Evolutionary conservation across 2,329 filamentous ascomycete genomes (phyloP), one percentile per base, ranked within the genome.

Genomic region (Cladosporium austrohemisphaericum): DNA sequence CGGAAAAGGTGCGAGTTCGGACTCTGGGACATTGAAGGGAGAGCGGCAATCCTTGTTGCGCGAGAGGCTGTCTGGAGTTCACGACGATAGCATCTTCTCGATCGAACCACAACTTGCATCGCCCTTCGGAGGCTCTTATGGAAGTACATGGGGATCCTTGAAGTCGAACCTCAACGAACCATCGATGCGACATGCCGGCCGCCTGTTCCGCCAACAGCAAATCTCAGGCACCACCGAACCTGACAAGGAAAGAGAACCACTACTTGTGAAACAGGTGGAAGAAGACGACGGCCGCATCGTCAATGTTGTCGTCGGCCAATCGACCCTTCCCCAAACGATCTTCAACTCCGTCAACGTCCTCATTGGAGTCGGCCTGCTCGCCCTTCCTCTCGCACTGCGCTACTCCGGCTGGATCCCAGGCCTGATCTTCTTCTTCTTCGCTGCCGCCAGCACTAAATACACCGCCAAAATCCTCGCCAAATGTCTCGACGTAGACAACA

Each of bases 331-430:
- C 0, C 92, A 97, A 71, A 97, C 92, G 5, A 80, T 96, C 54
- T 95, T 97, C 76, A 98, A 98, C 70, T 94, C 89, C 3, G 92
- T 92, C 65, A 95, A 95, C 57, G 88, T 94, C 43, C 73, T 96
- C 52, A 92, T 96, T 53, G 91, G 91, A 13, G 85, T 98, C 23
- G 92, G 92, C 1, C 73, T 98, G 23, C 76, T 98, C 43, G 94
- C 88, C 67, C 74, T 98, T 47, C 93, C 92, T 5, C 78, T 97
- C 63, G 92, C 88, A 5, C 75, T 97, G 61, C 88, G 84, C 61
- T 90, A 95, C 66, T 84, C 88, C 10, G 92, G 90, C 41, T 95
- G 91, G 91, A 69, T 95, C 32, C 80, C 89, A 53, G 93, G 93
- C 45, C 76, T 95, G 61, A 55, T 77, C 33, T 85, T 93, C 56